Evolutionary conservation across 257 asterid genomes (phyloP), one percentile per base, ranked within the genome.

Genomic region (Nicotiana obtusifolia): DNA sequence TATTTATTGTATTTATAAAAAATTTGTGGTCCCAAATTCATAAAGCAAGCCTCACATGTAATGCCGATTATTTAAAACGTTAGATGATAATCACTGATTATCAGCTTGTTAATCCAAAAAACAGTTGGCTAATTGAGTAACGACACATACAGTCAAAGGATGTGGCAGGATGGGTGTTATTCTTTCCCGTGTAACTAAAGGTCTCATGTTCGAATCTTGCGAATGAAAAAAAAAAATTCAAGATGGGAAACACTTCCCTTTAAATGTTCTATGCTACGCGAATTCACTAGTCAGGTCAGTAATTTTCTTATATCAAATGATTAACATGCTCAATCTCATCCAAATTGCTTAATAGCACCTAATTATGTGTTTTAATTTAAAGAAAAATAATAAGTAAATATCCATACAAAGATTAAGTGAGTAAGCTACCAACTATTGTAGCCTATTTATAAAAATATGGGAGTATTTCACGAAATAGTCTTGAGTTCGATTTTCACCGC

Each of bases 21-120:
- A 49, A 49, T 75, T 75, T 49, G 64, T 75, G 80, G 80, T 75
- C 80, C 80, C 64, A 75, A 73, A 7, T 49, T 49, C 24, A 75
- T 26, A 75, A 73, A 71, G 7, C 15, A 24, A 75, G 8, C 31
- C 41, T 75, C 80, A 49, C 64, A 75, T 75, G 80, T 24, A 24
- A 75, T 75, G 44, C 80, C 26, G 64, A 75, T 75, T 49, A 75
- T n/a, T 75, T 24, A 0, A 75, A 20, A 75, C n/a, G 16, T 24
- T 49, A 26, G 64, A 8, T 26, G 5, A 75, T 75, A 49, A 57
- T 73, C 61, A 73, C 24, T 44, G 24, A 47, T 73, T 22, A 73
- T 47, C 15, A 7, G 49, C 47, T 22, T 73, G 22, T 20, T 71
- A 68, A 20, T 71, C 60, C 35, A 1, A 44, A 13, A 1, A 44